A percentile compares a stretch with the other conserved stretches of the same genome.
phyloP scores from a whole-genome alignment of 1,284 basidiomycete species.

The Rhodotorula sp. region DNA sequence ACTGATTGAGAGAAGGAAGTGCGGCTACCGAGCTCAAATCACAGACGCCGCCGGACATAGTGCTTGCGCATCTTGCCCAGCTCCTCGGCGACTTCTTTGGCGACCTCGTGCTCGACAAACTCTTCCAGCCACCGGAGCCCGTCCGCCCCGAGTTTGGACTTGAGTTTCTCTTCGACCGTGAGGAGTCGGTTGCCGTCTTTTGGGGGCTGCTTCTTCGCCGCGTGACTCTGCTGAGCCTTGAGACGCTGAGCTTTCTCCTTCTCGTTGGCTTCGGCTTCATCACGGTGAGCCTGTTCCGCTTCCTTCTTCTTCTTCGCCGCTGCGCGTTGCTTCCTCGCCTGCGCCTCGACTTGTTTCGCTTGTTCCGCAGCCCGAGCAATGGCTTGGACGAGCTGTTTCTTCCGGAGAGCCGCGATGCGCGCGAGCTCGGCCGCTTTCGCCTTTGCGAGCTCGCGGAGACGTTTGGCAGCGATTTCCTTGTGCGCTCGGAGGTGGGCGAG shows the following conservation, averaged over 20 bases:
- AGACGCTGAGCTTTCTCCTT: not conserved
- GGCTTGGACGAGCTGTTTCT: not conserved
- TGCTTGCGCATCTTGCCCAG: not conserved
- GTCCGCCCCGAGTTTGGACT: not conserved
- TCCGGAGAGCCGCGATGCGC: not conserved
- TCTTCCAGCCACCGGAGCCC: slow-evolving; percentile 3
- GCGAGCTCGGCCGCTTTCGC: not conserved
- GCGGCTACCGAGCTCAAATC: not conserved
- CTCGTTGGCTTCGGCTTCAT: not conserved
- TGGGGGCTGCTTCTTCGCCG: not conserved
- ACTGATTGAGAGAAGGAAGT: not conserved
- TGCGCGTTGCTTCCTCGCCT: not conserved
- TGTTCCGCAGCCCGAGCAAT: not conserved
- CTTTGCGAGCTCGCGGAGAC: not conserved
- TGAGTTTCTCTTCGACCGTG: slow-evolving; percentile 11
- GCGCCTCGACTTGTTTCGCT: not conserved
- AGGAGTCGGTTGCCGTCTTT: not conserved
- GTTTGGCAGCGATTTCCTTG: not conserved
- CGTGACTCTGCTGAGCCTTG: too few species aligned
- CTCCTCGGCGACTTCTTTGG: slow-evolving; percentile 4
- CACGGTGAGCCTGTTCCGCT: not conserved
- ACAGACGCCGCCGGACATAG: not conserved
- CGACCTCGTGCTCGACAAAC: slow-evolving; percentile 17
- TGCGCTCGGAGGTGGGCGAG: slow-evolving; percentile 11
- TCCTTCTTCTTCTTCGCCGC: not conserved